These are phyloP conservation scores for Ascochyta lentis DNA, from an alignment of 2,329 filamentous ascomycete species.

Conservation along the genomic window DNA sequence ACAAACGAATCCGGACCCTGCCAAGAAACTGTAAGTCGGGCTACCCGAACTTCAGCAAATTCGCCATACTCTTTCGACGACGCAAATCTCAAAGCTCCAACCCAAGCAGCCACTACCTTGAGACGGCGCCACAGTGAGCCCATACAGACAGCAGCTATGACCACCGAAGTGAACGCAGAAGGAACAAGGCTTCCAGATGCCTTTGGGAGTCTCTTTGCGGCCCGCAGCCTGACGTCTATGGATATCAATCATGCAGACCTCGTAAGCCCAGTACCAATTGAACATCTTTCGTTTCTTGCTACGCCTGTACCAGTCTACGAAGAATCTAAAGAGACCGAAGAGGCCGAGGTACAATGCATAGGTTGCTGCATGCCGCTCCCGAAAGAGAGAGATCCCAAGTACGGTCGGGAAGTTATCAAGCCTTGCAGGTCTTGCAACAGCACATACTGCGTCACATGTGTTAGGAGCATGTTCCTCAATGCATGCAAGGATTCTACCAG, in stretches of 20 bases:
- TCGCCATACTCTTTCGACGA: slow-evolving; percentile 17
- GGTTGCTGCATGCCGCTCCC: slow-evolving; percentile 30
- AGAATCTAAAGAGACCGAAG: background rate
- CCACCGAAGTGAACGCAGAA: slow-evolving; percentile 2
- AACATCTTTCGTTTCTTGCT: background rate
- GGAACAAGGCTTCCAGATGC: background rate
- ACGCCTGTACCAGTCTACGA: background rate
- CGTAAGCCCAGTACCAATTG: background rate
- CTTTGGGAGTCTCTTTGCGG: slow-evolving; percentile 14
- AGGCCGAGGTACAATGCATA: slow-evolving; percentile 24
- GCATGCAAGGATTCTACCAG: slow-evolving; percentile 48
- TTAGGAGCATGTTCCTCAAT: slow-evolving; percentile 51
- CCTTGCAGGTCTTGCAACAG: slow-evolving; percentile 44
- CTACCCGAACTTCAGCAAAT: background rate
- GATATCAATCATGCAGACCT: background rate
- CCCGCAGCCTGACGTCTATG: slow-evolving; percentile 19
- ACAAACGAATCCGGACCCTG: slow-evolving; percentile 15
- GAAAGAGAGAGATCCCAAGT: slow-evolving; percentile 7
- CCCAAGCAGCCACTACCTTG: background rate
- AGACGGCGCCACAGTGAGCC: slow-evolving; percentile 27
- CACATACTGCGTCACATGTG: slow-evolving; percentile 47
- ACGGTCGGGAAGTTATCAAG: slow-evolving; percentile 17
- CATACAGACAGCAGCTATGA: background rate
- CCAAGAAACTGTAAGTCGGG: slow-evolving; percentile 15
- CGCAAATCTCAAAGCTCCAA: slow-evolving; percentile 8